Base-by-base conservation (phyloP, 805 yeast genomes). In the Aciculoconidium aculeatum region DNA sequence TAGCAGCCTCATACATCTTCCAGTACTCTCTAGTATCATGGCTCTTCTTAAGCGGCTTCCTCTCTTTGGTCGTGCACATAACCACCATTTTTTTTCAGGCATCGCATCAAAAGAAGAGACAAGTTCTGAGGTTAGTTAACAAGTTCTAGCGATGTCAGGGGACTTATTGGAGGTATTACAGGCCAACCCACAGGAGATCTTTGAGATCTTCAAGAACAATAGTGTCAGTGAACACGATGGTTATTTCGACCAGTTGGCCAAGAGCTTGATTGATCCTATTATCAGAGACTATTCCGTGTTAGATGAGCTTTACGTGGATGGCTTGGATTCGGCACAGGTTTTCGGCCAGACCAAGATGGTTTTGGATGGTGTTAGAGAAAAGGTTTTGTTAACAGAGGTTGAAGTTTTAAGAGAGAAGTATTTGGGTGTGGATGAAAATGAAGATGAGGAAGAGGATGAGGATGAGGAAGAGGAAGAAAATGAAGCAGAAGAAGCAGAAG, bases 331-430 rank as follows among this genome's bases (percentile, higher is more conserved):
- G 14, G 72, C 80, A 21, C 97, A 90, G 51, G 87, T 92, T 0
- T 90, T 90, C 86, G 94, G 90, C 32, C 97, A 90, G 56, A 79
- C 84, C 2, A 85, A 83, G 54, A 70, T 90, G 60, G 79, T 90
- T 11, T 61, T 86, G 21, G 96, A 87, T 35, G 80, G 80, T 6
- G 80, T 81, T 8, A 76, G 80, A 15, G 86, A 80, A 27, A 65
- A 68, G 23, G 55, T 86, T 19, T 49, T 83, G 49, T 67, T 65
- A 32, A 72, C 66, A 11, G 67, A 68, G 30, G 70, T 85, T 24
- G 77, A 77, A 2, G 63, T 58, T 20, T 47, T 80, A 34, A 70
- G 61, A 39, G 58, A 57, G 35, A 44, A 44, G 19, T 18, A 8
- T 47, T 47, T 23, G 61, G 31, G 51, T 5, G 39, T 32, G n/a